These are phyloP conservation scores for Lasiosphaeriaceae sp. DNA, from an alignment of 495 filamentous ascomycete species.

Conservation along the genomic window DNA sequence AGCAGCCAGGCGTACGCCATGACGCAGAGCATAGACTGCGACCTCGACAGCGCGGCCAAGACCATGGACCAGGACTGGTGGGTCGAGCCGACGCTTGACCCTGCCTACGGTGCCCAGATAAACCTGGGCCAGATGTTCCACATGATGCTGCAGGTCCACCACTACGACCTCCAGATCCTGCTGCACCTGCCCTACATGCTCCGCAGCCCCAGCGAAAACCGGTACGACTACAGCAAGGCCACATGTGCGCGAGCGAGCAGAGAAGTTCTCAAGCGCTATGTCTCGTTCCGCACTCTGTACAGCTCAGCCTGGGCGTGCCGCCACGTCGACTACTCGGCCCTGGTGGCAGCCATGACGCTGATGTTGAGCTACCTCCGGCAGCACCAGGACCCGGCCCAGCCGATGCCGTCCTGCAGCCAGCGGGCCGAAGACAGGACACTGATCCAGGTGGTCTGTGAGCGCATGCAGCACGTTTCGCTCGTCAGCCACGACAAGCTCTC, in stretches of 20 bases:
- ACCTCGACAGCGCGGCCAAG: conserved; percentile 37
- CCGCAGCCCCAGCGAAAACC: conserved; percentile 36
- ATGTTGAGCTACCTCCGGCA: conserved; percentile 37
- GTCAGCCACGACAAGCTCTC: conserved; percentile 37
- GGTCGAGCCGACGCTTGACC: conserved; percentile 19
- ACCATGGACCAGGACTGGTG: conserved; percentile 38
- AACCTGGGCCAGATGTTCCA: conserved; percentile 23
- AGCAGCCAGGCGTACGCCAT: conserved; percentile 15
- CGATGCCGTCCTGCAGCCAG: conserved; percentile 30
- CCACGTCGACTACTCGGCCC: conserved; percentile 42
- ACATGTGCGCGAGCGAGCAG: conserved; percentile 38
- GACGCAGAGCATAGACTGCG: conserved; percentile 43
- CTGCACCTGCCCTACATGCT: conserved; percentile 48
- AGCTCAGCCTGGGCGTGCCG: conserved; percentile 37
- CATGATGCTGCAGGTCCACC: conserved; percentile 44
- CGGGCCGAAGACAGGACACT: conserved; percentile 33
- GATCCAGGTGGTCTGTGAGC: conserved; percentile 29
- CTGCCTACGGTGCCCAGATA: conserved; percentile 10
- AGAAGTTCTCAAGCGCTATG: conserved; percentile 38
- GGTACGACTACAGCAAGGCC: conserved; percentile 47
- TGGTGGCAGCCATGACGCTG: conserved; percentile 43
- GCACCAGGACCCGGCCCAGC: conserved; percentile 20
- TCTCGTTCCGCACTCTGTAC: conserved; percentile 32
- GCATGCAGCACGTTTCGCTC: conserved; percentile 36
- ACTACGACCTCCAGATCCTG: conserved; percentile 39